These are phyloP conservation scores for Juglanconis juglandina DNA, from an alignment of 2,329 filamentous ascomycete species.

Conservation along the genomic window DNA sequence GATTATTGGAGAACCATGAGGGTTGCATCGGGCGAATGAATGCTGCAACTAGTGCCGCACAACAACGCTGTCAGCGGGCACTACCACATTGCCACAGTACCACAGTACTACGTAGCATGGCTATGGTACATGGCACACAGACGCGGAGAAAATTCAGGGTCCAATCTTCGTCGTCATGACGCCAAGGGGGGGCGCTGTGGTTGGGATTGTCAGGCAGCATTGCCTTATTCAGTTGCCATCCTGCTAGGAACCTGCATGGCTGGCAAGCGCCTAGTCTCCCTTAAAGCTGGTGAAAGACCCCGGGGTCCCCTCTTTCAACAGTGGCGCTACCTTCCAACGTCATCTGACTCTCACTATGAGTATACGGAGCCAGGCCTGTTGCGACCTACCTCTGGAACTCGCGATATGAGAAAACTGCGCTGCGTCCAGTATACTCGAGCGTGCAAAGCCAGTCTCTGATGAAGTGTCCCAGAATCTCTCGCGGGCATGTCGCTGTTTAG, in stretches of 20 bases:
- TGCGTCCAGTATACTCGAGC: too few relatives aligned
- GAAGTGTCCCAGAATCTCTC: too few relatives aligned
- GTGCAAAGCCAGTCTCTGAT: too few relatives aligned
- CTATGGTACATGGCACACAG: too few relatives aligned
- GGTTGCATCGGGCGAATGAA: too few relatives aligned
- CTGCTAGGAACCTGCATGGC: not conserved
- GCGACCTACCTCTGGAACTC: not conserved
- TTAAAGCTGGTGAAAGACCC: not conserved
- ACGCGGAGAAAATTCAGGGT: not conserved
- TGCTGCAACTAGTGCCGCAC: too few relatives aligned
- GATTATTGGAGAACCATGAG: too few relatives aligned
- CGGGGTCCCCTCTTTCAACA: not conserved
- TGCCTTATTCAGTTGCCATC: conserved; percentile 9
- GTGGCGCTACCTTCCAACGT: not conserved
- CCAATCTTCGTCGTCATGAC: not conserved
- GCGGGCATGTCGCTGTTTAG: conserved; percentile 24
- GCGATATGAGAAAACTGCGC: too few relatives aligned
- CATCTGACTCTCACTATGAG: not conserved
- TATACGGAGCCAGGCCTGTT: not conserved
- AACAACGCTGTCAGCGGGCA: too few relatives aligned
- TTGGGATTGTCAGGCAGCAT: conserved; percentile 18
- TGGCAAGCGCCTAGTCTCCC: not conserved
- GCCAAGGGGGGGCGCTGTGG: not conserved
- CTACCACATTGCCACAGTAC: too few relatives aligned
- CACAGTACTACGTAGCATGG: too few relatives aligned